These are phyloP conservation scores for Ogataea nakhonphanomensis DNA, from an alignment of 805 yeast genomes.

Conservation along the genomic window DNA sequence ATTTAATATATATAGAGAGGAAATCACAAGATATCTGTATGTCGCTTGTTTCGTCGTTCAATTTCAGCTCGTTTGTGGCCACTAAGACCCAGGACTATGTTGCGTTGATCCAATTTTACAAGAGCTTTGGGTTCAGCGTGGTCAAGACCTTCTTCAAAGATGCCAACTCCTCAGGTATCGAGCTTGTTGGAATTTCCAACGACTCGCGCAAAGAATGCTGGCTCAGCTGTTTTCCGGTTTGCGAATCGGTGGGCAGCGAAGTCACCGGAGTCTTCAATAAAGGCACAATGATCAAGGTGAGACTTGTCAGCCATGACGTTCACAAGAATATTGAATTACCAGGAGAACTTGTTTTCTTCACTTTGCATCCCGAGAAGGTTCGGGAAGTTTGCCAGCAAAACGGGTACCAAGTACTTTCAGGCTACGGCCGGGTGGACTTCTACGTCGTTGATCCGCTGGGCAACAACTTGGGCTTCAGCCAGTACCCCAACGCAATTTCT, in stretches of 20 bases:
- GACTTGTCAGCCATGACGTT: conserved; percentile 39
- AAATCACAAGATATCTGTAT: conserved; percentile 4
- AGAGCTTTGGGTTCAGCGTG: conserved; percentile 55
- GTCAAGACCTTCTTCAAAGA: conserved; percentile 59
- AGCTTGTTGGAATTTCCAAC: conserved; percentile 52
- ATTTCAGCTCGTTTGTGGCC: conserved; percentile 63
- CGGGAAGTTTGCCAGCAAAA: conserved; percentile 20
- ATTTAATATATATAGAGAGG: conserved; percentile 8
- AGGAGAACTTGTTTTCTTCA: conserved; percentile 39
- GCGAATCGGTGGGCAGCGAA: conserved; percentile 19
- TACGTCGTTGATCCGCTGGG: conserved; percentile 65
- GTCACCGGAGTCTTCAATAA: conserved; percentile 22
- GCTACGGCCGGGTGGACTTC: conserved; percentile 22
- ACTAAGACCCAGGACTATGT: conserved; percentile 44
- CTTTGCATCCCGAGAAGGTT: conserved; percentile 35
- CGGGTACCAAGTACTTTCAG: conserved; percentile 17
- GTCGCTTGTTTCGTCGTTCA: conserved; percentile 30
- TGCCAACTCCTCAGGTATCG: conserved; percentile 33
- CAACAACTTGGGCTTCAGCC: conserved; percentile 52
- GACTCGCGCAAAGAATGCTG: conserved; percentile 70
- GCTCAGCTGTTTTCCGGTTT: conserved; percentile 64
- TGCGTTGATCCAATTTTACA: conserved; percentile 53
- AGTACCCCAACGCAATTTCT: conserved; percentile 39
- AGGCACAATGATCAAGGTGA: conserved; percentile 47
- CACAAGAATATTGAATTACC: conserved; percentile 33